Conservation (phyloP, 371 early-diverging fungal genomes). For the Mortierella sp. region DNA sequence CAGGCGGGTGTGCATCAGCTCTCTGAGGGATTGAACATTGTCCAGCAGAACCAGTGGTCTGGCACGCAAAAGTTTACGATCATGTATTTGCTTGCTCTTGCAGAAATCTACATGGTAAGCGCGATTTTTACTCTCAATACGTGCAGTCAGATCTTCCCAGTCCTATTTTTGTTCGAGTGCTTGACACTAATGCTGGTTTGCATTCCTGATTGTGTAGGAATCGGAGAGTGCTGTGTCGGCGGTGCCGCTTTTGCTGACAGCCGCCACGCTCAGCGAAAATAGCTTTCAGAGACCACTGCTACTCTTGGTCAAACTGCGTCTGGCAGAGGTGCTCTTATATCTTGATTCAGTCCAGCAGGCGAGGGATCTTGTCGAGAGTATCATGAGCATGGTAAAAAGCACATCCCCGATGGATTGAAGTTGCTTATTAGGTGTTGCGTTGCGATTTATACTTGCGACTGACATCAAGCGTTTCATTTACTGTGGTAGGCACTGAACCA, state of each 20-base stretch:
- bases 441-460: too few relatives aligned
- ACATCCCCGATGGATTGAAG: too few relatives aligned
- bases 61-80: slow-evolving; percentile 34
- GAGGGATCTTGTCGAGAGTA: slow-evolving; percentile 29
- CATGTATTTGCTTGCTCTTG: slow-evolving; percentile 40
- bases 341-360: slow-evolving; percentile 34
- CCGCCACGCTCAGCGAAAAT: slow-evolving; percentile 36
- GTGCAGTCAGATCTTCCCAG: neutral
- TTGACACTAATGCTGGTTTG: neutral
- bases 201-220: slow-evolving; percentile 14
- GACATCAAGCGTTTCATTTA: neutral
- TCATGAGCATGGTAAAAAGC: slow-evolving; percentile 29
- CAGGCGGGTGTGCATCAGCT: slow-evolving; percentile 33
- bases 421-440: too few relatives aligned
- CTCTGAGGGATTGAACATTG: slow-evolving; percentile 33
- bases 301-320: slow-evolving; percentile 35
- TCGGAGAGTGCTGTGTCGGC: slow-evolving; percentile 37
- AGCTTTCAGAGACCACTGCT: slow-evolving; percentile 39
- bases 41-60: slow-evolving; percentile 42
- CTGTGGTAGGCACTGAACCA: slow-evolving; percentile 29
- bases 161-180: neutral
- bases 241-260: slow-evolving; percentile 35
- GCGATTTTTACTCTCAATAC: too few relatives aligned
- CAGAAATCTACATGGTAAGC: slow-evolving; percentile 45
- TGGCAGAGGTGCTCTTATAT: slow-evolving; percentile 37